Conservation (phyloP, 306 rosid genomes). For the Corylus americana region DNA sequence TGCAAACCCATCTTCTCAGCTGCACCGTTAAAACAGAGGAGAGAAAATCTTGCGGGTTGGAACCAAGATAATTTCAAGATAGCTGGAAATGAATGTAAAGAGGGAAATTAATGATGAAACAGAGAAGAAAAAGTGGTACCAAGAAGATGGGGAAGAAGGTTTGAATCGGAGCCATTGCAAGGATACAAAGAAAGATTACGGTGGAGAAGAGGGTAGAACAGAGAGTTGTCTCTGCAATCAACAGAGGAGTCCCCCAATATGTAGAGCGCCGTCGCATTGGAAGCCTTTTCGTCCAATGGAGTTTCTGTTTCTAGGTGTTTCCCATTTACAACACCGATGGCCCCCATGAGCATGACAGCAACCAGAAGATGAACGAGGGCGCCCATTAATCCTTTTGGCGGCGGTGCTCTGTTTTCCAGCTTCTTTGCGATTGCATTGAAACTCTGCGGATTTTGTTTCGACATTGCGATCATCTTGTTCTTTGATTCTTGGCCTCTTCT, state of each 20-base stretch:
- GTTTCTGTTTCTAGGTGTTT: conserved; percentile 1
- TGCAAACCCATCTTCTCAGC: conserved; percentile 72
- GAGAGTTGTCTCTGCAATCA: conserved; percentile 76
- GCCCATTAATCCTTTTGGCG: conserved; percentile 7
- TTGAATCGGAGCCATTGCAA: conserved; percentile 53
- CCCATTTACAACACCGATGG: conserved; percentile 29
- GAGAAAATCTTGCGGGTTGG: no score
- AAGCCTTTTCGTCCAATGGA: conserved; percentile 3
- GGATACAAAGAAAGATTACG: conserved; percentile 64
- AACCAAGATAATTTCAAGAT: no score
- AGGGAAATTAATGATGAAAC: no score
- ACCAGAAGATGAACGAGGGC: conserved; percentile 23
- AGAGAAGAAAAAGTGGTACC: conserved; percentile 42
- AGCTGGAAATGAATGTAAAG: no score
- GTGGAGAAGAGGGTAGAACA: conserved; percentile 71
- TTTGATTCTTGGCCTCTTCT: neutral
- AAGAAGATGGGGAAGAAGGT: conserved; percentile 78
- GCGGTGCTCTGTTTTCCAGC: neutral
- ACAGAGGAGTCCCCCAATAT: conserved; percentile 87
- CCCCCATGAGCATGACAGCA: conserved; percentile 33
- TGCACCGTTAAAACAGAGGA: neutral
- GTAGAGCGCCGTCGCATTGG: conserved; percentile 49
- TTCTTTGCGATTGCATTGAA: neutral
- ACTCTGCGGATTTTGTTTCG: neutral
- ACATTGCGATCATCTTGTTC: neutral